Base-by-base conservation (phyloP, 495 filamentous ascomycete species). In the Neurospora sp. region DNA sequence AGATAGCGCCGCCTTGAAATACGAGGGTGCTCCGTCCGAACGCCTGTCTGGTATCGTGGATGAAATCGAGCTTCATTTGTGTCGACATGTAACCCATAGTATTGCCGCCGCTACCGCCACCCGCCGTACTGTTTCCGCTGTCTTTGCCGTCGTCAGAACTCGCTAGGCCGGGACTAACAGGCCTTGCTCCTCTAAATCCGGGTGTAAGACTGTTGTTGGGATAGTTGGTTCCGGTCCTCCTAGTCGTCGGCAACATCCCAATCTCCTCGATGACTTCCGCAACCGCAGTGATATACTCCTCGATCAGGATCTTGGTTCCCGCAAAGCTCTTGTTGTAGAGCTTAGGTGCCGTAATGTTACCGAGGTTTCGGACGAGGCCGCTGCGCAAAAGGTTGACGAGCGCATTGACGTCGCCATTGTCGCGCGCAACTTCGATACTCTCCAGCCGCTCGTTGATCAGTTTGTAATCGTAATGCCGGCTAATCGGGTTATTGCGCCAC, bases 1-100 rank as follows among this genome's bases (percentile, higher is more conserved):
- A 98, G 42, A 96, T 94, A 39, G 94, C 91, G 3, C 95, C 95
- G 27, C 95, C 95, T 79, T 97, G 94, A 5, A 98, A 81, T 14
- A 97, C 91, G 66, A 98, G 84, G 2, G 93, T 94, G 46, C 89
- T 94, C 59, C 94, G 86, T 23, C 95, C 95, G 84, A 96, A 97
- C 0, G 93, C 93, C 78, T 96, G 94, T 14, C 95, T 86, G 12
- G 93, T 94, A 84, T 97, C 93, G 78, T 97, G 93, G 70, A 97
- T 83, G 69, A 97, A 85, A 79, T 97, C 92, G 46, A 97, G 84
- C 82, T 97, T 97, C 20, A 88, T 88, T 82, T 97, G 94, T 31
- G 90, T 92, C 23, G 90, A 93, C 77, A 97, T 78, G 46, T 69
- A 71, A 11, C 73, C 71, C 27, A 74, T 73, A 38, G 66, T 69